Base-by-base conservation (phyloP, 768 basidiomycete species). In the Suillus weaverae region DNA sequence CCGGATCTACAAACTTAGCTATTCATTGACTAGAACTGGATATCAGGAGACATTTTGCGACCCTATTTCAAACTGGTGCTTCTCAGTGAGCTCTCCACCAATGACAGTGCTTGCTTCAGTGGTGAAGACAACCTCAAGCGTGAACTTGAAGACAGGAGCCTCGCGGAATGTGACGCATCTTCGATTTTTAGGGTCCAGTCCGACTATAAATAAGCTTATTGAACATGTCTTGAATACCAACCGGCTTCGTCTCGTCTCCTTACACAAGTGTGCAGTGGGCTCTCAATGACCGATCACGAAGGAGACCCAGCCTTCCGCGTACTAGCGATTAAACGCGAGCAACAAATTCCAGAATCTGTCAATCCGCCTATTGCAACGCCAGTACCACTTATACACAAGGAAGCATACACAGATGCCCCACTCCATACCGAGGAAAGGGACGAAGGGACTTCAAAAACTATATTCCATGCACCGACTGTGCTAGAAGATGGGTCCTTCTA, bases 401-500 rank as follows among this genome's bases (percentile, higher is more conserved):
- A 38, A 30, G 5, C 14, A 57, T 16, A 39, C 5, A 10, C 7
- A 30, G 3, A 4, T 30, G 18, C 11, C 39, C 26, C 18, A 9
- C 1, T 30, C 20, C 38, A 11, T 5, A 39, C 10, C 5, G 26
- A 41, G 18, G 38, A 30, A 13, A 32, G 18, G 30, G 5, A 32
- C 18, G 18, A 59, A 59, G 39, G 20, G 14, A 13, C 11, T 20
- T 20, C 20, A 6, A 30, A 59, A 59, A 20, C 10, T 10, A 30
- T 20, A 59, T 26, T 6, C 18, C 39, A 30, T 41, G 5, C 18
- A 30, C 22, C 57, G 26, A 59, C 38, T 20, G 11, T 32, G 5
- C 5, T 30, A 30, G 39, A 59, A 22, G 66, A 69, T 60, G 32
- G 44, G 46, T 55, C 64, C 32, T 8, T 70, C 32, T 43, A 71